These are phyloP conservation scores for Spizellomyces punctatus DNA, from an alignment of 192 early-diverging fungal genomes.

Conservation along the genomic window DNA sequence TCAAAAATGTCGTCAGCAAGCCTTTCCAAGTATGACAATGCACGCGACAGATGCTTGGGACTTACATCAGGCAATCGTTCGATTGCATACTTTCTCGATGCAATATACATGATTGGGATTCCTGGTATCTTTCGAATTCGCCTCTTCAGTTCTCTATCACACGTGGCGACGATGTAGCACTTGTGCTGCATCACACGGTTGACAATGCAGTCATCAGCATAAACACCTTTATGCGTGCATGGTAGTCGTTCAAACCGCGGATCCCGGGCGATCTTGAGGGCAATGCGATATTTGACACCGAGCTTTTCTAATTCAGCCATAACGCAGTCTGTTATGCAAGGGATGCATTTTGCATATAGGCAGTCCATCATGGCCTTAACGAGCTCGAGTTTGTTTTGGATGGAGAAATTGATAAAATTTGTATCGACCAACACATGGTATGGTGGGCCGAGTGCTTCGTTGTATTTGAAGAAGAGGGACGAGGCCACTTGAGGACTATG, in stretches of 20 bases:
- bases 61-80: slow-evolving; percentile 85
- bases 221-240: slow-evolving; percentile 96
- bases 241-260: slow-evolving; percentile 96
- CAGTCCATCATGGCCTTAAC: slow-evolving; percentile 99
- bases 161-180: slow-evolving; percentile 98
- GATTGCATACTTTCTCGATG: slow-evolving; percentile 85
- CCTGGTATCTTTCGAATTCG: slow-evolving; percentile 95
- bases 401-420: slow-evolving; percentile 99
- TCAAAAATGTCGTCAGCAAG: background rate
- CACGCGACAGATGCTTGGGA: too few species aligned
- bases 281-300: slow-evolving; percentile 94
- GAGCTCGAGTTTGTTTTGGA: slow-evolving; percentile 98
- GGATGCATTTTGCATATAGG: slow-evolving; percentile 96
- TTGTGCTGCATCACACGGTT: slow-evolving; percentile 87
- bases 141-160: slow-evolving; percentile 93
- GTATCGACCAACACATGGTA: slow-evolving; percentile 97
- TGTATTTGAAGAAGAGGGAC: slow-evolving; percentile 97
- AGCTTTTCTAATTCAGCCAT: slow-evolving; percentile 99
- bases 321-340: slow-evolving; percentile 98
- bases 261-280: slow-evolving; percentile 90
- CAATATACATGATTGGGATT: slow-evolving; percentile 97
- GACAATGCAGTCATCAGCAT: slow-evolving; percentile 99
- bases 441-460: slow-evolving; percentile 91
- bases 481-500: slow-evolving; percentile 83
- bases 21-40: background rate